Percentiles rank a stretch among this genome's conserved stretches.
Evolutionary conservation across 331 rosid genomes (phyloP).

Genomic region (Stylosanthes scabra): DNA sequence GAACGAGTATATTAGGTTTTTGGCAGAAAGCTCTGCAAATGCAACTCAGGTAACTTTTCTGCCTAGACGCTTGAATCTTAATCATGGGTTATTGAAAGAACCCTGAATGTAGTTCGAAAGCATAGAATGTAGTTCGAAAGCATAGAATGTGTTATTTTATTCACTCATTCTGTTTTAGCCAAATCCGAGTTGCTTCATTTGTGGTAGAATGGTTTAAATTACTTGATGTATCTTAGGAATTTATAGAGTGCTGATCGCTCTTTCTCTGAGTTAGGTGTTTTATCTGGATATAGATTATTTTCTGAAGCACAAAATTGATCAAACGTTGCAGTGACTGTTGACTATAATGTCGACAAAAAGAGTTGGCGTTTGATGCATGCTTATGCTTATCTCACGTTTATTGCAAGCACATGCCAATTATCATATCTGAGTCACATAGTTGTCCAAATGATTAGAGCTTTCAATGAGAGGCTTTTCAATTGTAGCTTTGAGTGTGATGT

Average conservation of each 20-base stretch:
- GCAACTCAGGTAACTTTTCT: slow-evolving; percentile 70
- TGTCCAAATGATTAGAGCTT: neutral
- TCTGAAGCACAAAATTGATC: too few relatives aligned
- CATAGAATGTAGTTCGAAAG: neutral
- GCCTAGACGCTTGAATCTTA: slow-evolving; percentile 23
- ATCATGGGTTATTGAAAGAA: neutral
- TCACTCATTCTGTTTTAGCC: neutral
- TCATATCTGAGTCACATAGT: slow-evolving; percentile 16
- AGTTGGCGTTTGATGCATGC: too few relatives aligned
- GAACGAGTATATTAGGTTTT: slow-evolving; percentile 68
- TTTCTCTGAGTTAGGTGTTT: neutral
- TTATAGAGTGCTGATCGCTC: slow-evolving; percentile 10
- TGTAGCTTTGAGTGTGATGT: slow-evolving; percentile 19
- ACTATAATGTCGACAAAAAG: too few relatives aligned
- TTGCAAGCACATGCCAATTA: slow-evolving; percentile 3
- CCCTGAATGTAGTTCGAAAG: slow-evolving; percentile 1
- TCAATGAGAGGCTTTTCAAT: neutral
- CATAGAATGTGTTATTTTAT: neutral
- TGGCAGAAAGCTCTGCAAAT: slow-evolving; percentile 64
- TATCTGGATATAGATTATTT: too few relatives aligned
- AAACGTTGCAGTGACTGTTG: too few relatives aligned
- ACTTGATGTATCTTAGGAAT: slow-evolving; percentile 12
- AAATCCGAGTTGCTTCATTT: slow-evolving; percentile 7
- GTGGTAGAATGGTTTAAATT: slow-evolving; percentile 19
- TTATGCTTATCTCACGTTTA: slow-evolving; percentile 3